Base-by-base conservation (phyloP, 768 basidiomycete genomes). In the Phlegmacium glaucopus region DNA sequence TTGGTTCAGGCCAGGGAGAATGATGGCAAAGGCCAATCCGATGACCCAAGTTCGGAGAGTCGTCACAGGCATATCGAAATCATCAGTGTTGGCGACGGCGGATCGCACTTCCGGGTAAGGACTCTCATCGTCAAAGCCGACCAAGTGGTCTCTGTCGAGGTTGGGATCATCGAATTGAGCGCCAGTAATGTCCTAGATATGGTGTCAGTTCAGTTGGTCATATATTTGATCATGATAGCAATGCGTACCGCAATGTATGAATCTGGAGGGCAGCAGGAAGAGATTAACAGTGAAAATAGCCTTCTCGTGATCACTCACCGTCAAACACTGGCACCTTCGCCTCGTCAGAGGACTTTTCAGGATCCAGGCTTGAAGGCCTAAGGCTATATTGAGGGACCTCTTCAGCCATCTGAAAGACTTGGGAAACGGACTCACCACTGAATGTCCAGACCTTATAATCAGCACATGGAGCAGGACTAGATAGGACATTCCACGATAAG, bases 101-200 rank as follows among this genome's bases (percentile, higher is more conserved):
- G 78, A 78, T 36, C 86, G 78, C 26, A 89, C 87, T 61, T 90
- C 86, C 0, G 89, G 78, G 52, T 88, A 89, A 25, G 87, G 85
- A 32, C 85, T 87, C 55, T 91, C 89, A 53, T 84, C 79, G 43
- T 81, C 79, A 38, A 70, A 67, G 9, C 54, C 60, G 26, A 68
- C 50, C 26, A 61, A 55, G 43, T 64, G 51, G 3, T 71, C 69
- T 56, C 66, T 73, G 61, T 75, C 71, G 44, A 76, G 49, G 47
- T 75, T 74, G 15, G 71, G 73, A 54, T 75, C 74, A 45, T 75
- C 71, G 45, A 73, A 74, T 41, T 67, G 57, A 8, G 72, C 62
- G 13, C 68, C 61, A 6, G 65, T 63, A 9, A 71, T 42, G n/a
- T 59, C 65, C 65, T 69, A 40, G 16, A 35, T 22, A 22, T 22